Evolutionary conservation across 441 rosid genomes (phyloP), one percentile per base, ranked within the genome.

Genomic region (Pelargonium australe): DNA sequence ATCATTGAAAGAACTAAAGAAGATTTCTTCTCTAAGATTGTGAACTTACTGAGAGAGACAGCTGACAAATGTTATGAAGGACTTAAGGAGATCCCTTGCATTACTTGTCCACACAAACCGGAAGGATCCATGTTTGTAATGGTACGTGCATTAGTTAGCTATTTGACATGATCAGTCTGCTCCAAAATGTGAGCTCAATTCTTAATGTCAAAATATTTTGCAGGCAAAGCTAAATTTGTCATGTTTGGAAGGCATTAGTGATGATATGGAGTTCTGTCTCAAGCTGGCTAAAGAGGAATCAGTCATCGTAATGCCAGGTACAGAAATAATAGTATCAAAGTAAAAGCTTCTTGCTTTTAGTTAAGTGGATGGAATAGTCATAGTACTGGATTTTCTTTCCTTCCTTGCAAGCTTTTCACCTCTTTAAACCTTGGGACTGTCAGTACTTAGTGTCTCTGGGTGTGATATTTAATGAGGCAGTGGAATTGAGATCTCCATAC

Each of bases 1-100:
- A 88, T 92, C 69, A 71, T 92, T 45, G 80, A 81, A 82, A 84
- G 83, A 43, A 83, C 92, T 5, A 76, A 80, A 55, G 81, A 87
- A 43, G 84, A 73, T 3, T 92, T 89, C 86, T 88, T 82, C 71
- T 63, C 72, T 1, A 88, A 80, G 55, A 84, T 77, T 63, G 64
- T 74, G 20, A 25, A 65, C 72, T 34, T 79, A 65, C 79, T 87
- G 2, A 83, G 80, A 76, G 81, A 82, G 19, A 70, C 78, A 43
- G 89, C 85, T 9, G 91, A 81, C 28, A 69, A 79, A 60, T 85
- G 86, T 69, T 82, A 81, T 31, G 81, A 80, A 17, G 71, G 47
- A 73, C 76, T 87, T 17, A 75, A 83, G 66, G 88, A 88, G 63
- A 86, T 84, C 73, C 87, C 86, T 11, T 81, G 82, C 49, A 12